Base-by-base conservation (phyloP, 371 early-diverging fungal species). In the Saksenaea oblongispora region DNA sequence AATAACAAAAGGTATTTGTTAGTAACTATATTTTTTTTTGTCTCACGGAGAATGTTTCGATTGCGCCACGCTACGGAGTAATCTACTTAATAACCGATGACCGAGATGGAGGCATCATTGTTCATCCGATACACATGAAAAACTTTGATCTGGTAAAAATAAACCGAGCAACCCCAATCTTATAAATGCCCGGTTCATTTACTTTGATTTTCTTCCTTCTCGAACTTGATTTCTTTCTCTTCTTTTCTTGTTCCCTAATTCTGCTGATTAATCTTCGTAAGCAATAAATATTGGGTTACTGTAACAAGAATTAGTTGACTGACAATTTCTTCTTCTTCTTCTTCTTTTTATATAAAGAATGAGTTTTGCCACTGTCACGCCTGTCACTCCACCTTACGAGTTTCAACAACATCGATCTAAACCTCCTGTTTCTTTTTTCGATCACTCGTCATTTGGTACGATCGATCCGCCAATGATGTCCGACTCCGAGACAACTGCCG, bases 401-500 rank as follows among this genome's bases (percentile, higher is more conserved):
- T 65, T 57, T 54, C 65, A 53, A 9, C 61, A 39, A 36, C 57
- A 39, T 24, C 57, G 51, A 47, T 47, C 51, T 47, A 47, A 47
- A 47, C 51, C 22, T 22, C 51, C 51, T 47, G 22, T 22, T 22
- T n/a, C 51, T 22, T 22, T 47, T 47, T 47, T 18, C 22, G 51
- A 47, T 47, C 51, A 47, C 17, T 47, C 51, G 0, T 9, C 51
- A 47, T 47, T 47, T 22, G 51, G 22, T 56, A 54, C 34, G 36
- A 44, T 11, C 18, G 56, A 47, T 22, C 31, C 53, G 3, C 51
- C 35, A 15, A 10, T n/a, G 14, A 15, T n/a, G 15, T 59, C 59
- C 54, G 18, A 24, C 24, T 47, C 51, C 24, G 51, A 47, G 42
- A 66, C 68, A 42, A 60, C 66, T 9, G 69, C 72, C 27, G 69